Evolutionary conservation across 2,329 filamentous ascomycete species (phyloP), one percentile per base, ranked within the genome.

Genomic region (Furcasterigmium sp.): DNA sequence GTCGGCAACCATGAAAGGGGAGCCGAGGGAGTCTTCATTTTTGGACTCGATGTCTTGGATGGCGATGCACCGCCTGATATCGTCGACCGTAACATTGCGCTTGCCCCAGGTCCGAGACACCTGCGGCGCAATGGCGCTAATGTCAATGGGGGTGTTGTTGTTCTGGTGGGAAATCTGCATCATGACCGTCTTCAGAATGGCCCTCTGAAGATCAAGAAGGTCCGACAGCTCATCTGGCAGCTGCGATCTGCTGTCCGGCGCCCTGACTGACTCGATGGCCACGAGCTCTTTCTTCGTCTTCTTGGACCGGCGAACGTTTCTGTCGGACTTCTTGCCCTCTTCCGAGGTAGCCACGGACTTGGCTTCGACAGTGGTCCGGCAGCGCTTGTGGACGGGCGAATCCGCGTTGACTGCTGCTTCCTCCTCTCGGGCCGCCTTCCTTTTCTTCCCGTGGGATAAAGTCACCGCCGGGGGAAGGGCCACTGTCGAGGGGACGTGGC

Each of bases 51-150:
- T 61, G 37, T 68, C 66, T 53, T 83, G 72, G n/a, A 89, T 64
- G 39, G 82, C 84, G 18, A 91, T 62, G 49, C 83, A 77, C 47
- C 78, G 72, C 48, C 80, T 79, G 38, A 90, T 68, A 53, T 91
- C 85, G 32, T 80, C 76, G 1, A 76, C 64, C 0, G 72, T 76
- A 14, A 89, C 83, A 44, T 73, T 72, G 25, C 84, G 75, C 64
- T 85, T 88, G 46, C 84, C 83, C 85, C 85, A 91, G 29, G 82
- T 69, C 50, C 80, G 75, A 11, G 84, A 78, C 32, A 87, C 70
- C 44, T 80, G 73, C 9, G 79, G 79, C 26, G 76, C 72, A 28
- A 90, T 69, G 23, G 72, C 66, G 28, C 73, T 69, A 36, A 89
- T 60, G 53, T 88, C 83, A 19, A 82, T 76, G 0, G 86, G 82